Evolutionary conservation across 331 rosid genomes (phyloP), one percentile per base, ranked within the genome.

Genomic region (Telfairia occidentalis): DNA sequence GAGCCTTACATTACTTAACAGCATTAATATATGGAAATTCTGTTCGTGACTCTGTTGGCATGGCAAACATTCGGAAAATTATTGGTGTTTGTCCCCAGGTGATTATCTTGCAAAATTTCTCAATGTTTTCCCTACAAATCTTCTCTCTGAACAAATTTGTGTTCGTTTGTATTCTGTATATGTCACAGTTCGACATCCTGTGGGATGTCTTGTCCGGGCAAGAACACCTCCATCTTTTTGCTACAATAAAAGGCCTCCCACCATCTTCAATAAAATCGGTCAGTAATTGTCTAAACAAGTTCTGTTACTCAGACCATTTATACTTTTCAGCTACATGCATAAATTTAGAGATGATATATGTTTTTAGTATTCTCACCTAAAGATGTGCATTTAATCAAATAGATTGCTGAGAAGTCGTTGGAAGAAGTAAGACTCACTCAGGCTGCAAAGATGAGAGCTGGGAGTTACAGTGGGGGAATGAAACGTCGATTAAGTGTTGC

Each of bases 61-160:
- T 94, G 89, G 78, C 92, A 80, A 91, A 82, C 61, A 94, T 89
- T 76, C 89, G 86, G 79, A 91, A 82, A 85, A 42, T 86, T 42
- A 82, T 91, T 55, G 97, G 98, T 83, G 91, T 91, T 38, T 94
- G 98, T 78, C 98, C 97, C 35, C 98, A 94, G 98, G 98, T 93
- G 70, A 60, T 28, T 40, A 70, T 70, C 53, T 70, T 24, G 24
- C 57, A 45, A 43, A 43, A 23, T 24, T 4, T 76, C 67, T 50
- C 48, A 60, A 78, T 37, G 49, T 35, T 81, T 74, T 74, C 65
- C 65, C 45, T 76, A 23, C 28, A 46, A 32, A 21, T 79, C 34
- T 38, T 57, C 52, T 58, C 61, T 55, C 18, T 28, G 13, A 16
- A 75, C 13, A 35, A 67, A 69, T 1, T 78, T 6, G 15, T 34